phyloP scores from a whole-genome alignment of 2,329 filamentous ascomycete species.

The Nemania serpens region DNA sequence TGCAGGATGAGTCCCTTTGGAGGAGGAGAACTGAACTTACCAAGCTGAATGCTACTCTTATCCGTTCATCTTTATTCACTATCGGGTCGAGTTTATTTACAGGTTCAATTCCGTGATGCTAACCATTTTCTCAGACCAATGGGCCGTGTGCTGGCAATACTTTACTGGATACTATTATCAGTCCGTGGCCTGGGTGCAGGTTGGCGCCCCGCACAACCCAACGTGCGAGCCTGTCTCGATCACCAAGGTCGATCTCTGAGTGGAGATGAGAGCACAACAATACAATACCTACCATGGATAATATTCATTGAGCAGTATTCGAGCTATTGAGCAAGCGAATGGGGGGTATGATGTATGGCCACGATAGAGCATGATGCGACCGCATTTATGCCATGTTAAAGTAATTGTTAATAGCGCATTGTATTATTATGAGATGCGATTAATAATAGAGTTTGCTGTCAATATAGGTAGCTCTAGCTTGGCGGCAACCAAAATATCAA shows the following conservation, averaged over 20 bases:
- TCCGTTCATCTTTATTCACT: not conserved
- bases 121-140: conserved; percentile 34
- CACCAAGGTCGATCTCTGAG: conserved; percentile 28
- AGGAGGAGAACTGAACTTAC: no score
- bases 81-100: no score
- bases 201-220: conserved; percentile 41
- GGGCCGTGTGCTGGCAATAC: conserved; percentile 44
- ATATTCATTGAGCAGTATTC: conserved; percentile 14
- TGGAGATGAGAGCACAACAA: not conserved
- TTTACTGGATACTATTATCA: conserved; percentile 43
- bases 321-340: not conserved
- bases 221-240: conserved; percentile 44
- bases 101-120: not conserved
- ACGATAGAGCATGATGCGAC: not conserved
- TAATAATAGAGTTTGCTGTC: not conserved
- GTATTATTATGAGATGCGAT: not conserved
- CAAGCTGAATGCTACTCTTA: no score
- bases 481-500: no score
- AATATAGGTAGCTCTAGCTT: no score
- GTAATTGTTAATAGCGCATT: conserved; percentile 7
- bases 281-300: not conserved
- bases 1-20: no score
- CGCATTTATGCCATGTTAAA: conserved; percentile 5
- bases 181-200: conserved; percentile 40
- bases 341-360: not conserved